These are phyloP conservation scores for Xerocomellus chrysenteron DNA, from an alignment of 768 basidiomycete genomes.

Conservation along the genomic window DNA sequence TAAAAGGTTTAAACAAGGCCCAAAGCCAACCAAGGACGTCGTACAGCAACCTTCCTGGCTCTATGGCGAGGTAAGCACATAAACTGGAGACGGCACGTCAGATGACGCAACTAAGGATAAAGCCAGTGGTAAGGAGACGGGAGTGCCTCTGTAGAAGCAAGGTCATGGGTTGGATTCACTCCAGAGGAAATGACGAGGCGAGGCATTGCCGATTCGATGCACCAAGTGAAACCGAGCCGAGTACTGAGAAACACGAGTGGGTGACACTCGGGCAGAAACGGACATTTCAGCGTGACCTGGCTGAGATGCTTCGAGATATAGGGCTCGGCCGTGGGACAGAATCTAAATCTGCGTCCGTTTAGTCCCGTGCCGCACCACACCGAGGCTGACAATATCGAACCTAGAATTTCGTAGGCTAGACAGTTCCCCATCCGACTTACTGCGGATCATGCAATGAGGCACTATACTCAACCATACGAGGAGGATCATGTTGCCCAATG, in stretches of 20 bases:
- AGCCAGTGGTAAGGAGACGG: background rate
- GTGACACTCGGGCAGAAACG: too few relatives aligned
- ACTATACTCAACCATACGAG: too few relatives aligned
- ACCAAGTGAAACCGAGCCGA: background rate
- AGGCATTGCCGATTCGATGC: background rate
- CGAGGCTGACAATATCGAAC: background rate
- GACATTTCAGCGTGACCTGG: background rate
- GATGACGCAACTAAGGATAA: background rate
- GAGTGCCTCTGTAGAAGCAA: background rate
- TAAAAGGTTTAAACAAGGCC: background rate
- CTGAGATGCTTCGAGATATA: background rate
- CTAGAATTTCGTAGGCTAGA: too few relatives aligned
- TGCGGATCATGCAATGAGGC: too few relatives aligned
- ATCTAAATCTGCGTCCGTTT: background rate
- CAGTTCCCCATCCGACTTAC: too few relatives aligned
- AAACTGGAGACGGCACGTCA: background rate
- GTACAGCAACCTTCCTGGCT: background rate
- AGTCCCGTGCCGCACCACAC: too few relatives aligned
- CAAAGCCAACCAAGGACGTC: slow-evolving; percentile 1
- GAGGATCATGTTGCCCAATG: too few relatives aligned
- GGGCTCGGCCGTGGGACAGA: background rate
- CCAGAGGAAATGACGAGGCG: background rate
- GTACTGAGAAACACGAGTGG: background rate
- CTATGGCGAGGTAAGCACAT: background rate
- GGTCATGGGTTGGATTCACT: background rate